Evolutionary conservation across 495 filamentous ascomycete species (phyloP).

Genomic region (Talaromyces thailandensis): DNA sequence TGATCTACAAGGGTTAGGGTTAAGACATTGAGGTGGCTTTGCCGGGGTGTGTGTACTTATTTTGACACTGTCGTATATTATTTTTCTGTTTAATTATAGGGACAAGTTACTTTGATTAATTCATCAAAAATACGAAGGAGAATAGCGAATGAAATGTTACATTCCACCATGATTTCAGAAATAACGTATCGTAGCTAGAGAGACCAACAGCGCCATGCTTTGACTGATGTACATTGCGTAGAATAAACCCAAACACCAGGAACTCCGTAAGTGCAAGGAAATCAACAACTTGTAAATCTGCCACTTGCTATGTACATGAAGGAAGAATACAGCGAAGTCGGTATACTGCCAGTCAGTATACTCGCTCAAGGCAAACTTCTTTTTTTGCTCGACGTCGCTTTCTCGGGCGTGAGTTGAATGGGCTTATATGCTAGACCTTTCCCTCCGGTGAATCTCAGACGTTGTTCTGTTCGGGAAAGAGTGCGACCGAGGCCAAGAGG

Average conservation of each 20-base stretch:
- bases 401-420: constrained; percentile 22
- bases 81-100: background rate
- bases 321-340: background rate
- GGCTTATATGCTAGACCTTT: constrained; percentile 35
- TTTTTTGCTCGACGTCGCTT: constrained; percentile 9
- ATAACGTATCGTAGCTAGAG: background rate
- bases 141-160: background rate
- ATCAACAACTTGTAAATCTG: background rate
- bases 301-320: background rate
- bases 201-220: constrained; percentile 4
- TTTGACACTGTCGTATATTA: background rate
- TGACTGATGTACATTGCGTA: background rate
- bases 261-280: background rate
- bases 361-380: background rate
- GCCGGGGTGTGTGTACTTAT: too few species aligned
- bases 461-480: constrained; percentile 32
- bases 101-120: too few species aligned
- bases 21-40: too few species aligned
- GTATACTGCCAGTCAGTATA: background rate
- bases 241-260: background rate
- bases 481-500: constrained; percentile 27
- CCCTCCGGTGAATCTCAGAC: constrained; percentile 29
- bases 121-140: background rate
- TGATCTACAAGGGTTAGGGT: background rate
- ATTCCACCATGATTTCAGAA: background rate